phyloP scores from a whole-genome alignment of 1,139 yeast genomes.

The Blastobotrys proliferans region DNA sequence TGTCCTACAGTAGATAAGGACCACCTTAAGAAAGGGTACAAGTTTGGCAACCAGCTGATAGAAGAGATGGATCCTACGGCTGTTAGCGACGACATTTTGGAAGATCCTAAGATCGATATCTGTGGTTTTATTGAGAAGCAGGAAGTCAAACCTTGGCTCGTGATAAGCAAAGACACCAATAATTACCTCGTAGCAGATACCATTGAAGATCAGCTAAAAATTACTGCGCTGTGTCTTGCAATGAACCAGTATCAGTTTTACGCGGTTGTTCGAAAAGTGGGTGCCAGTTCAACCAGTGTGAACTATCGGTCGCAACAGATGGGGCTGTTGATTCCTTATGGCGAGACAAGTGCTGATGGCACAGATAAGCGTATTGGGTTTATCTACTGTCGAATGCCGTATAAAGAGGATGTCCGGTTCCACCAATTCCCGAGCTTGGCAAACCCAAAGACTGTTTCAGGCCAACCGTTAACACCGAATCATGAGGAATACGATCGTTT shows the following conservation, averaged over 20 bases:
- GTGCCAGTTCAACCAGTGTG: background rate
- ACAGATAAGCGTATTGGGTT: conserved; percentile 4
- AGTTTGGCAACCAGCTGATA: background rate
- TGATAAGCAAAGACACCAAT: conserved; percentile 51
- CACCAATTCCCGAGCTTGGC: conserved; percentile 56
- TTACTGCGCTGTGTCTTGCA: conserved; percentile 54
- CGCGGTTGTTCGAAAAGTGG: conserved; percentile 6
- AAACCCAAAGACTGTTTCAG: conserved; percentile 35
- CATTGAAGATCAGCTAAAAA: conserved; percentile 45
- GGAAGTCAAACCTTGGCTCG: conserved; percentile 54
- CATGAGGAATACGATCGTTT: conserved; percentile 18
- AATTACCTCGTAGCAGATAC: conserved; percentile 47
- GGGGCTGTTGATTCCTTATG: conserved; percentile 36
- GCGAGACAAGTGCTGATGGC: conserved; percentile 48
- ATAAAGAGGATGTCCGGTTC: conserved; percentile 68
- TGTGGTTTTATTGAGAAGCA: conserved; percentile 52
- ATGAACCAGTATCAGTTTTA: conserved; percentile 27
- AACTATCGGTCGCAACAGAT: background rate
- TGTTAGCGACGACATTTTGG: no score
- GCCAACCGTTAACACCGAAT: conserved; percentile 29
- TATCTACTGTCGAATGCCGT: conserved; percentile 50
- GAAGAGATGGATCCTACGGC: no score
- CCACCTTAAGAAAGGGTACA: background rate
- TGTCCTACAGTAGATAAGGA: background rate
- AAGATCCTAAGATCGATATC: conserved; percentile 49